Base-by-base conservation (phyloP, 495 filamentous ascomycete species). In the Trichodelitschia bisporula region DNA sequence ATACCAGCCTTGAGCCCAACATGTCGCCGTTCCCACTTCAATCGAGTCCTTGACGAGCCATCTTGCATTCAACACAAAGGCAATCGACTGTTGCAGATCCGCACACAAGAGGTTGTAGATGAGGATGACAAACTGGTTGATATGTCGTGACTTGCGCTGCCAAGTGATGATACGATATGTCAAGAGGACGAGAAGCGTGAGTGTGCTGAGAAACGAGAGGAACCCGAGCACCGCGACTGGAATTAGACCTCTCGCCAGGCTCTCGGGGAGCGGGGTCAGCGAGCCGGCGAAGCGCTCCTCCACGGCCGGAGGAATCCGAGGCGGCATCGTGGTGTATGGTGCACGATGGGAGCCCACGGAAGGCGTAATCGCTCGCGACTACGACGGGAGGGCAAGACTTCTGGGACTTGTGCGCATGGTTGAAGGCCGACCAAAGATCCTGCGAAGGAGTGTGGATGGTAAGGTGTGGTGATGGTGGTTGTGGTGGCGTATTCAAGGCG, bases 21-120 rank as follows among this genome's bases (percentile, higher is more conserved):
- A 83, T 1, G 62, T 56, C 2, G 33, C 28, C 2, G 57, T 45
- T 0, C 57, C 59, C 3, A 56, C 61, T 4, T 72, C 17, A 31
- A 83, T 70, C 24, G 53, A 53, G 38, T 72, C 51, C 1, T 51
- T 44, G 4, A 40, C 33, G 10, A 72, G 45, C 65, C 72, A 75
- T 33, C 61, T 56, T 26, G 64, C 48, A 40, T 66, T 76, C 21
- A 80, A 55, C 21, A 74, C 35, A 42, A 78, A 79, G 9, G 69
- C 67, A 3, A 64, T 49, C 0, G 69, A 55, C 45, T 78, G 74
- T 40, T 73, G 69, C 28, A 80, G 54, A 45, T 80, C 75, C 32
- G 75, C 75, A 28, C 79, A 42, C 3, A 80, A 50, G 12, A 80
- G 61, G 44, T 78, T 78, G 44, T 68, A 70, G 26, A 80, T 68